Evolutionary conservation across 495 filamentous ascomycete genomes (phyloP).

Genomic region (Rhypophila decipiens): DNA sequence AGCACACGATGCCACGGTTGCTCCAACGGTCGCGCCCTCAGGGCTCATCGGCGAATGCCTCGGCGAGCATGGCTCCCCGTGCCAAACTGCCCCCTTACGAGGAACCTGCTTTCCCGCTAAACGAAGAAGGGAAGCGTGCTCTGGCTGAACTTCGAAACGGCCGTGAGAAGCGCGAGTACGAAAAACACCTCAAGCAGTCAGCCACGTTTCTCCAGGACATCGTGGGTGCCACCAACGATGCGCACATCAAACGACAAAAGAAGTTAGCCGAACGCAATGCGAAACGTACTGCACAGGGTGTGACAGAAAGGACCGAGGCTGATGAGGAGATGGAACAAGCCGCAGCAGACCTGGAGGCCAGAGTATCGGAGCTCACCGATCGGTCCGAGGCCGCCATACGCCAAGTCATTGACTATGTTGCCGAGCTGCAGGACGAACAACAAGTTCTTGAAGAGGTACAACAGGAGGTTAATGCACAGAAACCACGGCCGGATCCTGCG

Average conservation of each 20-base stretch:
- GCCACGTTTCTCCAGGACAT: constrained; percentile 27
- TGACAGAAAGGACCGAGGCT: constrained; percentile 32
- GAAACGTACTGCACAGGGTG: constrained; percentile 25
- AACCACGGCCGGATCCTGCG: constrained; percentile 25
- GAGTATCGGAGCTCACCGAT: constrained; percentile 29
- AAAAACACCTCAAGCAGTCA: constrained; percentile 32
- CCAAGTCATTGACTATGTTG: constrained; percentile 37
- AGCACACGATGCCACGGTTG: constrained; percentile 12
- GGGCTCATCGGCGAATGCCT: background rate
- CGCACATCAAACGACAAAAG: constrained; percentile 43
- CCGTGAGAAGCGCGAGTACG: constrained; percentile 28
- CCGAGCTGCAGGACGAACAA: constrained; percentile 41
- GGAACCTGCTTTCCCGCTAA: constrained; percentile 46
- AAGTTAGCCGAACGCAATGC: constrained; percentile 28
- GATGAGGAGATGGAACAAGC: constrained; percentile 29
- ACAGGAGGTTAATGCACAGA: constrained; percentile 42
- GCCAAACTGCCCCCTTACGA: constrained; percentile 53
- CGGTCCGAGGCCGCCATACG: constrained; percentile 38
- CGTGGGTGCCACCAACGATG: constrained; percentile 48
- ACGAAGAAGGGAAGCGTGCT: constrained; percentile 18
- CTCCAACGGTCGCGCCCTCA: constrained; percentile 11
- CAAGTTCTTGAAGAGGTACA: constrained; percentile 33
- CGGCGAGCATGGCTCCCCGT: background rate
- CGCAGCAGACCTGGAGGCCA: background rate
- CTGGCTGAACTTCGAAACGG: constrained; percentile 25